Percentiles rank a stretch among this genome's conserved stretches.
These are phyloP conservation scores for Nannochloris sp. DNA, from an alignment of 139 green algal species.

Conservation along the genomic window DNA sequence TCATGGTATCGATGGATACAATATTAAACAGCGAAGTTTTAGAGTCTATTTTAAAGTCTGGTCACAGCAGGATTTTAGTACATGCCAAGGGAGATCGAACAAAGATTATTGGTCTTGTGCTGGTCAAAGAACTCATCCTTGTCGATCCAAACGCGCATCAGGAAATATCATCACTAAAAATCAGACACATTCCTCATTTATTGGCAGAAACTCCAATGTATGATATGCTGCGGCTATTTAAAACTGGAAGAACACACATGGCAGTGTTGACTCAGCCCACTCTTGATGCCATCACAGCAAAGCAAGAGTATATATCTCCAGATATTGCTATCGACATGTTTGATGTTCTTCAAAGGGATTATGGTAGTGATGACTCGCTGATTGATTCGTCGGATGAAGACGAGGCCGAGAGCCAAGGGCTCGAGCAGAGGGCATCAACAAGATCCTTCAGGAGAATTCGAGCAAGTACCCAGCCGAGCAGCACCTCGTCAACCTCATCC, in stretches of 20 bases:
- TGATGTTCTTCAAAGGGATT: conserved; percentile 1
- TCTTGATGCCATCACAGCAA: not conserved
- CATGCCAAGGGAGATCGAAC: conserved; percentile 38
- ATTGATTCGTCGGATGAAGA: too few relatives aligned
- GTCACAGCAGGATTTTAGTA: conserved; percentile 75
- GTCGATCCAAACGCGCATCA: conserved; percentile 20
- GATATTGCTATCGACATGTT: conserved; percentile 5
- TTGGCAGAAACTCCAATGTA: conserved; percentile 56
- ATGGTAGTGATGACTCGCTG: too few relatives aligned
- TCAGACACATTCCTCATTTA: conserved; percentile 37
- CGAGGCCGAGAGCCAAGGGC: not conserved
- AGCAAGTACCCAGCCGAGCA: too few relatives aligned
- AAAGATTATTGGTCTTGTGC: conserved; percentile 58
- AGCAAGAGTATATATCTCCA: not conserved
- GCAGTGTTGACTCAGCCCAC: conserved; percentile 59
- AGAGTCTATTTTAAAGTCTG: conserved; percentile 53
- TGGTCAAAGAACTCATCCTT: conserved; percentile 78
- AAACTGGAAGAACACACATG: conserved; percentile 82
- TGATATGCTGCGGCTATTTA: conserved; percentile 87
- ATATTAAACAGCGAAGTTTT: conserved; percentile 51
- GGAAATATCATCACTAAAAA: conserved; percentile 19
- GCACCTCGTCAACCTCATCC: not conserved
- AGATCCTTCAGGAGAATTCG: not conserved
- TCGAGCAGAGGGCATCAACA: not conserved
- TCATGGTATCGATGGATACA: conserved; percentile 61